Base-by-base conservation (phyloP, 2,329 filamentous ascomycete species). In the Aspergillus tubingensis region DNA sequence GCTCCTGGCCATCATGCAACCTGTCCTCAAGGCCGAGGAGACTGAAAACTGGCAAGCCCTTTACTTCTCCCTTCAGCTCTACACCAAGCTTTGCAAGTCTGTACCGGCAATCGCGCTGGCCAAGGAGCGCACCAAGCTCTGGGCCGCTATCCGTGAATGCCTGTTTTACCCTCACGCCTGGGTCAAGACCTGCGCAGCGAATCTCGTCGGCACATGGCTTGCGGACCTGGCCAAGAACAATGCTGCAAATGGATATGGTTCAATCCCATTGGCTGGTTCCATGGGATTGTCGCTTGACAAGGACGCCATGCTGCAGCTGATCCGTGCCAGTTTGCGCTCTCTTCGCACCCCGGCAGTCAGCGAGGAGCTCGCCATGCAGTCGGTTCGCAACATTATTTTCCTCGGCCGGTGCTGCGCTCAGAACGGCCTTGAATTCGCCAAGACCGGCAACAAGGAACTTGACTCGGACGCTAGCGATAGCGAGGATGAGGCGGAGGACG, bases 321-420 rank as follows among this genome's bases (percentile, higher is more conserved):
- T 77, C 79, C 76, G 85, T 79, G 72, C 83, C 82, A 75, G 85
- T 83, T 62, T 87, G 62, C 75, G 80, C 62, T 82, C 82, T 50
- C 78, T 96, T 48, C 86, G 86, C 51, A 85, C 85, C 0, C 82
- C 84, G 0, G 85, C 84, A 54, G 75, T 94, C 7, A 87, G 88
- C 15, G 89, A 95, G 69, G 83, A 87, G 8, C 81, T 98, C n/a
- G 91, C 91, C 1, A 83, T 86, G 44, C 91, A 96, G 72, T 88
- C 88, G 11, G 86, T 91, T 3, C 90, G 92, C 65, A 92, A 96
- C 64, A 81, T 96, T 38, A 83, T 94, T 39, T 96, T 96, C 80
- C 81, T 99, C 0, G 91, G 88, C 44, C 86, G 83, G 62, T 88
- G 80, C 70, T 85, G 85, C 60, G 83, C 83, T 13, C 83, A 83